Conservation (phyloP, 2,329 filamentous ascomycete species). For the Cladosporium sp. region DNA sequence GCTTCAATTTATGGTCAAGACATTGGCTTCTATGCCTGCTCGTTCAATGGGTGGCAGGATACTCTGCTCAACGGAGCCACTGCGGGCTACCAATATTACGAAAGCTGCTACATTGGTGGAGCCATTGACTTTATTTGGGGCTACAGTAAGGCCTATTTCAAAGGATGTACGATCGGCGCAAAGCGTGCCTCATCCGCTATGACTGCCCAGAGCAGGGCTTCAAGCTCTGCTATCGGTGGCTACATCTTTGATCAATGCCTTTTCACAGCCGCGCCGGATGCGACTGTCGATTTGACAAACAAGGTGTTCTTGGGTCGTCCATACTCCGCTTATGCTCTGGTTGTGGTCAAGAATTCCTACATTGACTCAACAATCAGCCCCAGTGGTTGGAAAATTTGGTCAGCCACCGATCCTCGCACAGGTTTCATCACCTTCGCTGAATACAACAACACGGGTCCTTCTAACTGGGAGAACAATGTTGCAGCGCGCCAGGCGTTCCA, state of each 20-base stretch:
- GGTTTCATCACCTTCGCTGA: slow-evolving; percentile 23
- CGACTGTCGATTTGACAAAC: slow-evolving; percentile 34
- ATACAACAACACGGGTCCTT: slow-evolving; percentile 24
- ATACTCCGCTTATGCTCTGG: slow-evolving; percentile 21
- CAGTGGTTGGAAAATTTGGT: slow-evolving; percentile 29
- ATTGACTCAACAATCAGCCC: slow-evolving; percentile 20
- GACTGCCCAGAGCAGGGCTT: slow-evolving; percentile 37
- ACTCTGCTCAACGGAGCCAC: slow-evolving; percentile 29
- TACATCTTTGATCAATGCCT: slow-evolving; percentile 36
- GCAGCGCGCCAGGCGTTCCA: slow-evolving; percentile 35
- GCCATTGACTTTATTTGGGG: slow-evolving; percentile 45
- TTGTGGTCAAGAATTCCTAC: slow-evolving; percentile 24
- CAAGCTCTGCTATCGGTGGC: slow-evolving; percentile 32
- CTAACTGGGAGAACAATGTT: slow-evolving; percentile 33
- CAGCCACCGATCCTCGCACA: slow-evolving; percentile 21
- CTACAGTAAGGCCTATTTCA: slow-evolving; percentile 43
- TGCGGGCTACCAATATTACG: slow-evolving; percentile 38
- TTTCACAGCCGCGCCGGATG: slow-evolving; percentile 25
- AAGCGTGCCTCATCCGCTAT: slow-evolving; percentile 34
- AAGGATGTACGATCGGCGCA: slow-evolving; percentile 34
- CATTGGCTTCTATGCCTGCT: slow-evolving; percentile 31
- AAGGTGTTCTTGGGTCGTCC: slow-evolving; percentile 22
- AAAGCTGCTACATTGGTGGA: slow-evolving; percentile 35
- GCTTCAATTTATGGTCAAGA: slow-evolving; percentile 30
- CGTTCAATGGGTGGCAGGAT: slow-evolving; percentile 30